Evolutionary conservation across 1,284 basidiomycete genomes (phyloP).

Genomic region (Cutaneotrichosporon cutaneum): DNA sequence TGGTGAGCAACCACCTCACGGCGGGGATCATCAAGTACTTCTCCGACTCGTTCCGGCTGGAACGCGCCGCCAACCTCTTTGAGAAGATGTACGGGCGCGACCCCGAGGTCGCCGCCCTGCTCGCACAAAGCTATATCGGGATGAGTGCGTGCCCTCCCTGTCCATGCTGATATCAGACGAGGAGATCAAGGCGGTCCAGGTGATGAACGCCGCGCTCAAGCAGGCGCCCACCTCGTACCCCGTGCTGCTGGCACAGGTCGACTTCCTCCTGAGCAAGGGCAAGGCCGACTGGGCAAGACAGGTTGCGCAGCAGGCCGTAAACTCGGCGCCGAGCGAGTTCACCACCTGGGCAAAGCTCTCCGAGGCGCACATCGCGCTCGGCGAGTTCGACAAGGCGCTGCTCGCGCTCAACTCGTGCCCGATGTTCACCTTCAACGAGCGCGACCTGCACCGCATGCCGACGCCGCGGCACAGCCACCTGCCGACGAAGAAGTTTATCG

Average conservation of each 20-base stretch:
- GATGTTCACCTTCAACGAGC: conserved; percentile 99
- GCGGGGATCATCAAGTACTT: conserved; percentile 97
- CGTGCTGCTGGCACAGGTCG: conserved; percentile 88
- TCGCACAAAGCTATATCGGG: conserved; percentile 89
- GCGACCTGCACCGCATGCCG: conserved; percentile 86
- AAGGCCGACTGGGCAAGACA: conserved; percentile 86
- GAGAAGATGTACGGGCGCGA: conserved; percentile 83
- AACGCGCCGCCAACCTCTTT: conserved; percentile 89
- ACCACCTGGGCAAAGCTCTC: conserved; percentile 98
- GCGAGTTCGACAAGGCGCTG: conserved; percentile 79
- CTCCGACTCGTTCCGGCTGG: conserved; percentile 81
- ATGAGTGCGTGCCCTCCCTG: conserved; percentile 75
- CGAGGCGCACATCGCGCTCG: conserved; percentile 87
- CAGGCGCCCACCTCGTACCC: conserved; percentile 89
- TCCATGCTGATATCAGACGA: conserved; percentile 64
- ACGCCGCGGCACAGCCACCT: conserved; percentile 79
- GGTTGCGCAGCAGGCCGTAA: conserved; percentile 90
- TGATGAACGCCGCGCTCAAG: conserved; percentile 81
- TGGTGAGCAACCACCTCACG: conserved; percentile 96
- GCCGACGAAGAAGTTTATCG: conserved; percentile 80
- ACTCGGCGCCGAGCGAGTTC: conserved; percentile 96
- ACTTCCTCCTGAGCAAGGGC: conserved; percentile 80
- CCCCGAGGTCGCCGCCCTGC: conserved; percentile 82
- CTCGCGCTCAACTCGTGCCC: conserved; percentile 97
- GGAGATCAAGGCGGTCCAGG: conserved; percentile 95